A percentile compares a stretch with the other conserved stretches of the same genome.
Conservation (phyloP, 768 basidiomycete species). For the Xerocomus brunneocitrinus region DNA sequence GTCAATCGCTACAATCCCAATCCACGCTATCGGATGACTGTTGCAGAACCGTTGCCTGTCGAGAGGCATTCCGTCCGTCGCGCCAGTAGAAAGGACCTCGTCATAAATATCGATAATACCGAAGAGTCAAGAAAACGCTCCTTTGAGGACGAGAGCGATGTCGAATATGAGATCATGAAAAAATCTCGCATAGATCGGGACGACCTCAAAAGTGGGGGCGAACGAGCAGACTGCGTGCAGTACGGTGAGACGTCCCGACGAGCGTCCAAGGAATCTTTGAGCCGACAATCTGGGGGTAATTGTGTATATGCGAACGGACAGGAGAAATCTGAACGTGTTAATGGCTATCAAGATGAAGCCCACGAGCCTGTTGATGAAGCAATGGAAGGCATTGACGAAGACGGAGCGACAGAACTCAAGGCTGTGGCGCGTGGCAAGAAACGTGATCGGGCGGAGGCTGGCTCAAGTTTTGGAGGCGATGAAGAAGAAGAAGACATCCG, state of each 20-base stretch:
- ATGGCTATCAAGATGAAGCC: conserved; percentile 49
- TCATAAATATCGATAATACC: conserved; percentile 17
- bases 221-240: conserved; percentile 40
- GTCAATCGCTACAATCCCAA: conserved; percentile 37
- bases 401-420: conserved; percentile 38
- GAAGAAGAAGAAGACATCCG: conserved; percentile 37
- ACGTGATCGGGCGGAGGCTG: conserved; percentile 70
- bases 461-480: conserved; percentile 65
- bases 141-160: conserved; percentile 41
- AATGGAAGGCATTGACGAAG: conserved; percentile 38
- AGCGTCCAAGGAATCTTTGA: conserved; percentile 48
- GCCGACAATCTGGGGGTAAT: conserved; percentile 39
- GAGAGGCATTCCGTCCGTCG: conserved; percentile 27
- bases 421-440: conserved; percentile 55
- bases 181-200: conserved; percentile 51
- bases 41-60: conserved; percentile 8
- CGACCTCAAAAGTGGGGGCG: conserved; percentile 45
- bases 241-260: conserved; percentile 30
- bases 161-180: conserved; percentile 42
- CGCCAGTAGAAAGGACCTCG: conserved; percentile 29
- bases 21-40: conserved; percentile 8
- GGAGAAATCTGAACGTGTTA: conserved; percentile 36
- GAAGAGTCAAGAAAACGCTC: conserved; percentile 40
- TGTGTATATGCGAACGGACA: conserved; percentile 35
- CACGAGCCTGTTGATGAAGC: conserved; percentile 33